phyloP scores from a whole-genome alignment of 805 yeast species.

The Saccharomycopsis lassenensis region DNA sequence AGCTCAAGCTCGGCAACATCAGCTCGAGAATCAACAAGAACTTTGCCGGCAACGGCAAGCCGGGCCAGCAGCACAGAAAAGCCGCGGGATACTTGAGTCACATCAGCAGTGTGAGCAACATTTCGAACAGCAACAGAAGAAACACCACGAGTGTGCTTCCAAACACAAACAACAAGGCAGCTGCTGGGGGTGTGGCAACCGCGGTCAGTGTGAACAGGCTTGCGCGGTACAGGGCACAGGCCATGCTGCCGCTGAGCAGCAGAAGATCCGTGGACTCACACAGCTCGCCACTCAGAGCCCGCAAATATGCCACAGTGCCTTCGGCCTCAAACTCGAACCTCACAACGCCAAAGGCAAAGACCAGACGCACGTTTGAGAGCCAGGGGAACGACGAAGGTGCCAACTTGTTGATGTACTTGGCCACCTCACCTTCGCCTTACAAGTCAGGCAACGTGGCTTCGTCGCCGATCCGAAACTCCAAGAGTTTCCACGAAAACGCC shows the following conservation, averaged over 20 bases:
- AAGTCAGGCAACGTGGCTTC: conserved; percentile 1
- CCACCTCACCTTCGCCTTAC: conserved; percentile 67
- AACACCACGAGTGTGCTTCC: conserved; percentile 1
- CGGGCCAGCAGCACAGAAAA: too few relatives aligned
- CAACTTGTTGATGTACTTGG: conserved; percentile 66
- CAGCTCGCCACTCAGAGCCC: too few relatives aligned
- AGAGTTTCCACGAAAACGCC: conserved; percentile 5
- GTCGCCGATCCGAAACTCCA: conserved; percentile 12
- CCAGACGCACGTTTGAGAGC: background rate
- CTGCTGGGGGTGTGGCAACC: too few relatives aligned
- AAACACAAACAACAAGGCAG: background rate
- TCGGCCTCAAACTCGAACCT: background rate
- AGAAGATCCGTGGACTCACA: background rate
- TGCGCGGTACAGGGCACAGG: too few relatives aligned
- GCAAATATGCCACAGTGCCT: background rate
- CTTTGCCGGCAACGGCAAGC: too few relatives aligned
- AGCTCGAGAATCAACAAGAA: conserved; percentile 6
- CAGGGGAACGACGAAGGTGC: conserved; percentile 53
- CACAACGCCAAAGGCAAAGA: conserved; percentile 13
- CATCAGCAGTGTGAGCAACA: too few relatives aligned
- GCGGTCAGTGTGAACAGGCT: too few relatives aligned
- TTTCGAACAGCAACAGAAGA: too few relatives aligned
- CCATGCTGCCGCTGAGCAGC: too few relatives aligned
- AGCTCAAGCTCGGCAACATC: conserved; percentile 12
- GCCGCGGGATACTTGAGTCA: too few relatives aligned